A percentile compares a stretch with the other conserved stretches of the same genome.
Conservation (phyloP, 208 protist species). For the Zelonia costaricensis region DNA sequence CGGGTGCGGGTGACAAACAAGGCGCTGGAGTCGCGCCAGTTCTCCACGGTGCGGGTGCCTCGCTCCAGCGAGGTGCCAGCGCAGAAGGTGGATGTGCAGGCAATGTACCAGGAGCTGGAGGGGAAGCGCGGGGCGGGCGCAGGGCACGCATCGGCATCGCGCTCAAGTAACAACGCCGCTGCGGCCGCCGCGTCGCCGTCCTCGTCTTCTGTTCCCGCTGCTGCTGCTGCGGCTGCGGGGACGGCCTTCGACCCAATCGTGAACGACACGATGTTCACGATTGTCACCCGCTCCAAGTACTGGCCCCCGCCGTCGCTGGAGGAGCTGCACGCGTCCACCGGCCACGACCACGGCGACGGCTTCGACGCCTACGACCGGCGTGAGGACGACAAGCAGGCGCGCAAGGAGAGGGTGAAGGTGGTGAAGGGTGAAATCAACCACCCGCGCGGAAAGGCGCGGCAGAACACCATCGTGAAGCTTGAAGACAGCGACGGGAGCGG, state of each 20-base stretch:
- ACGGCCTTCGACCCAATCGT: constrained; percentile 77
- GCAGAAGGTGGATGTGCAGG: constrained; percentile 50
- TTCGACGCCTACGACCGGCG: constrained; percentile 84
- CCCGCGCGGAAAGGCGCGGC: constrained; percentile 68
- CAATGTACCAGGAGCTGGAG: constrained; percentile 36
- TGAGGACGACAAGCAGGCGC: constrained; percentile 63
- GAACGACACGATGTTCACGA: constrained; percentile 70
- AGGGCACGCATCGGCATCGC: background rate
- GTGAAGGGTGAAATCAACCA: constrained; percentile 84
- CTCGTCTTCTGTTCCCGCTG: background rate
- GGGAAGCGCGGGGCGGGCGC: background rate
- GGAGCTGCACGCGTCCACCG: constrained; percentile 52
- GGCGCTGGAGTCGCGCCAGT: constrained; percentile 68
- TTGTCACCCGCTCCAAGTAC: constrained; percentile 61
- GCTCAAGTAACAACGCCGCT: background rate
- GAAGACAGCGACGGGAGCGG: constrained; percentile 40
- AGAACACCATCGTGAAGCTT: constrained; percentile 62
- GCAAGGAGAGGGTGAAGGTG: constrained; percentile 50
- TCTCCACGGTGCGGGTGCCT: constrained; percentile 74
- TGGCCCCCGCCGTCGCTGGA: constrained; percentile 75
- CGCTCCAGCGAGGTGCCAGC: constrained; percentile 47
- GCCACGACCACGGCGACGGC: constrained; percentile 52
- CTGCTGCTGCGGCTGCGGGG: too few species aligned
- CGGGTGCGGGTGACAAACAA: constrained; percentile 82
- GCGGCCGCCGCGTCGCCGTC: constrained; percentile 4